Conservation (phyloP, 345 rosid genomes). For the Anacardium occidentale region DNA sequence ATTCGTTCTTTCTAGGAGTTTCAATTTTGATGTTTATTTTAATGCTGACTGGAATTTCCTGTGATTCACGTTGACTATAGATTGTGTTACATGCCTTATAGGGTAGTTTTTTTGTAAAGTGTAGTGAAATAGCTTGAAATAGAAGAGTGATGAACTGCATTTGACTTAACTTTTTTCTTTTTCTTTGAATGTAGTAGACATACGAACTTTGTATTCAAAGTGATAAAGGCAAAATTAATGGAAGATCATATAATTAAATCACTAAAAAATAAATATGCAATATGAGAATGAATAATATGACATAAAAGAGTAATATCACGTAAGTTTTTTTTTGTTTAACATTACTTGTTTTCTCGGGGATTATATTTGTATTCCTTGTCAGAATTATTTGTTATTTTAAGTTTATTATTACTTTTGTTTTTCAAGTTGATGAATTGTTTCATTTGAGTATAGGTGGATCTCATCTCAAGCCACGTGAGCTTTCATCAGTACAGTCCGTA, state of each 20-base stretch:
- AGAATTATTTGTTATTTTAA: not conserved
- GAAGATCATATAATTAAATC: no score
- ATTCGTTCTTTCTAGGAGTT: not conserved
- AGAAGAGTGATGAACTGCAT: not conserved
- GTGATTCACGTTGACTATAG: not conserved
- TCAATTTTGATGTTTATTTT: not conserved
- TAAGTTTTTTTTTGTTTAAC: no score
- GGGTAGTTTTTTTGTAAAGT: not conserved
- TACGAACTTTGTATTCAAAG: no score
- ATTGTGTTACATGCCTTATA: not conserved
- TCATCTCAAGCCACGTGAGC: slow-evolving; percentile 36
- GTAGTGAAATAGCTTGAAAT: not conserved
- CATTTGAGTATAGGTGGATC: slow-evolving; percentile 39
- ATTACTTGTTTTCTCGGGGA: not conserved
- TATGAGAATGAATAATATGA: no score
- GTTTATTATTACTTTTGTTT: not conserved
- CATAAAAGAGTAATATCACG: no score
- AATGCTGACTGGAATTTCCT: not conserved
- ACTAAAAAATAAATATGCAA: no score
- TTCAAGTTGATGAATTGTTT: not conserved
- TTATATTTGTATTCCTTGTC: not conserved
- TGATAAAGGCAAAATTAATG: no score
- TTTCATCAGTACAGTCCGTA: slow-evolving; percentile 40
- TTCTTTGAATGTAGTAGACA: not conserved
- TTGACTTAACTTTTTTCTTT: not conserved